Conservation (phyloP, 805 yeast genomes). For the Lipomyces japonicus region DNA sequence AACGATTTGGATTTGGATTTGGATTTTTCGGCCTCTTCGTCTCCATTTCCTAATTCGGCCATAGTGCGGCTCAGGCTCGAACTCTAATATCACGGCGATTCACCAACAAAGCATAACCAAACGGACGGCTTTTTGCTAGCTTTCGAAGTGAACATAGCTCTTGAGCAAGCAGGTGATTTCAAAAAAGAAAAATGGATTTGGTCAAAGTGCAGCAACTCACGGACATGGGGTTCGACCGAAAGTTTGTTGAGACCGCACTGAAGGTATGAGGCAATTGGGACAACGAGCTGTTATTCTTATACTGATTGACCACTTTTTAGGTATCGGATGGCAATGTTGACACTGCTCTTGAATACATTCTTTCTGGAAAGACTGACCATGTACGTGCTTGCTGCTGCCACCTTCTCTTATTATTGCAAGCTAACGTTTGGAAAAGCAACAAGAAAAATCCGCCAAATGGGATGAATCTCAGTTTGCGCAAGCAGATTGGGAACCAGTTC, state of each 20-base stretch:
- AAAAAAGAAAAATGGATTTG: too few relatives aligned
- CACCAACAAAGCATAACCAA: too few relatives aligned
- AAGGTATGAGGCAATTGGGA: constrained; percentile 22
- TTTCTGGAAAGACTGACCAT: constrained; percentile 25
- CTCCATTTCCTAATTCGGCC: too few relatives aligned
- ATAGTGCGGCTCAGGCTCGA: too few relatives aligned
- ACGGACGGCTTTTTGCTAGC: too few relatives aligned
- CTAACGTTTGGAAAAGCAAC: not conserved
- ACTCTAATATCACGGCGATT: too few relatives aligned
- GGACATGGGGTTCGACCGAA: constrained; percentile 36
- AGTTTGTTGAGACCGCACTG: constrained; percentile 33
- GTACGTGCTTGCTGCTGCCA: constrained; percentile 4
- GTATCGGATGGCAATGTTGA: constrained; percentile 30
- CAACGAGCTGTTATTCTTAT: not conserved
- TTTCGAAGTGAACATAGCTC: too few relatives aligned
- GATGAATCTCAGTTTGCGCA: constrained; percentile 7
- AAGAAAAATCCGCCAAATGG: constrained; percentile 14
- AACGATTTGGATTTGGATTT: too few relatives aligned
- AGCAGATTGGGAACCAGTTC: constrained; percentile 7
- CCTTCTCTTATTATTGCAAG: not conserved
- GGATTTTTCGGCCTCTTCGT: too few relatives aligned
- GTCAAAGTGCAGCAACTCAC: constrained; percentile 25
- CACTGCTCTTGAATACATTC: constrained; percentile 34
- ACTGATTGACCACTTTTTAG: constrained; percentile 10
- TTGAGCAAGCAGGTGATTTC: too few relatives aligned